Conservation (phyloP, 2,329 filamentous ascomycete species). For the Monosporascus cannonballus region DNA sequence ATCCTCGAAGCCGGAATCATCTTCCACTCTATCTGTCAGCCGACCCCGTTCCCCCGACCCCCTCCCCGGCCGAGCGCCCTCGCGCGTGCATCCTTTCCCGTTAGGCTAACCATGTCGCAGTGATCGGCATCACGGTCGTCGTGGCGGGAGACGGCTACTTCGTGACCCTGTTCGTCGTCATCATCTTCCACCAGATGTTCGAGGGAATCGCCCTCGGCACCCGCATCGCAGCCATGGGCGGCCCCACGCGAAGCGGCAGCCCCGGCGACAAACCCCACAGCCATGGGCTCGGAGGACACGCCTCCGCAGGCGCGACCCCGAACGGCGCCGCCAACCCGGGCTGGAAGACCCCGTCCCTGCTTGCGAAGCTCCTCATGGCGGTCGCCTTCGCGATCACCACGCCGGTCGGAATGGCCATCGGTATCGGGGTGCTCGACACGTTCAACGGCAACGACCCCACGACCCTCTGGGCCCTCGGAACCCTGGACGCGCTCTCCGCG, state of each 20-base stretch:
- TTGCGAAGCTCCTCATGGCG: slow-evolving; percentile 56
- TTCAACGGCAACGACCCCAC: slow-evolving; percentile 69
- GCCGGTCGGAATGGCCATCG: slow-evolving; percentile 74
- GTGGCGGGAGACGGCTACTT: slow-evolving; percentile 52
- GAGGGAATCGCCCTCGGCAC: slow-evolving; percentile 70
- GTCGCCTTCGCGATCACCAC: slow-evolving; percentile 63
- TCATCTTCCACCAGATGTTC: slow-evolving; percentile 74
- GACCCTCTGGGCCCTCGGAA: slow-evolving; percentile 67
- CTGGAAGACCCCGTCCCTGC: slow-evolving; percentile 26
- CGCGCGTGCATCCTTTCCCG: background rate
- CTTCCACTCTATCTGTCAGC: slow-evolving; percentile 64
- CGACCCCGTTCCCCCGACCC: background rate
- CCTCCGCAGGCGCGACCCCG: background rate
- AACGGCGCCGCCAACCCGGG: background rate
- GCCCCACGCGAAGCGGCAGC: slow-evolving; percentile 13
- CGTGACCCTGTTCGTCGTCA: slow-evolving; percentile 56
- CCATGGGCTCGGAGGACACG: background rate
- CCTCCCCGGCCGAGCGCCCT: too few relatives aligned
- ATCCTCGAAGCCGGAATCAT: slow-evolving; percentile 69
- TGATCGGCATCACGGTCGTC: slow-evolving; percentile 60
- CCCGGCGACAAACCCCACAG: background rate
- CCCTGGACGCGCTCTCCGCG: slow-evolving; percentile 66
- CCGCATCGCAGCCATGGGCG: slow-evolving; percentile 56
- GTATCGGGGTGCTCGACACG: slow-evolving; percentile 60
- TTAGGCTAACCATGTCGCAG: slow-evolving; percentile 25